Percentiles rank a stretch among this genome's conserved stretches.
phyloP scores from a whole-genome alignment of 2,329 filamentous ascomycete species.

The Ophidiomyces ophidiicola region DNA sequence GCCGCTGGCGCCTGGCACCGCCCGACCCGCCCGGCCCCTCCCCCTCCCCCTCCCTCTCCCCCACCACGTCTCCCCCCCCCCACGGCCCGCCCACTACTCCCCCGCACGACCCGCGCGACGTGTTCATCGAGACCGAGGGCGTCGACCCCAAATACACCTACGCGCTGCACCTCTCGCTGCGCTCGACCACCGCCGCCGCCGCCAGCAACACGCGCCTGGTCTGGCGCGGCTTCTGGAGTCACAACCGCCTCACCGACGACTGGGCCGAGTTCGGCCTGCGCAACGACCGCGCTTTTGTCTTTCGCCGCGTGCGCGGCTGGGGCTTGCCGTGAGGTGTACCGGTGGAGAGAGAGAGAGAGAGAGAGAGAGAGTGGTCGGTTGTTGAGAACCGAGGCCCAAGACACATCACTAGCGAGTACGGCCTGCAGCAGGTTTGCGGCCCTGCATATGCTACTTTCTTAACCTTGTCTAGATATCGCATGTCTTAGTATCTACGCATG shows the following conservation, averaged over 20 bases:
- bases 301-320: constrained; percentile 50
- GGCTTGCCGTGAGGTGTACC: too few relatives aligned
- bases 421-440: too few relatives aligned
- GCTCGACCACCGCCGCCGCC: constrained; percentile 33
- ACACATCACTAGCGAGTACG: too few relatives aligned
- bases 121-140: constrained; percentile 80
- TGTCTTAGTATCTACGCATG: too few relatives aligned
- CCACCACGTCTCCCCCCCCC: constrained; percentile 17
- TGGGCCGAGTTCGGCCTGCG: constrained; percentile 66
- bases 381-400: too few relatives aligned
- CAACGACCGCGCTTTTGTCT: constrained; percentile 51
- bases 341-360: too few relatives aligned
- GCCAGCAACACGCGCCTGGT: constrained; percentile 70
- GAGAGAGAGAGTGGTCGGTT: not conserved
- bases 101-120: constrained; percentile 42
- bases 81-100: constrained; percentile 15
- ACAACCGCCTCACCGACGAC: constrained; percentile 79
- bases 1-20: constrained; percentile 58
- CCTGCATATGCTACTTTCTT: too few relatives aligned
- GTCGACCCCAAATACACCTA: constrained; percentile 68
- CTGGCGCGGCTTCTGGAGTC: constrained; percentile 87
- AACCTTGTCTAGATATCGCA: too few relatives aligned
- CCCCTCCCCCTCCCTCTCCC: constrained; percentile 18
- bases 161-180: constrained; percentile 63
- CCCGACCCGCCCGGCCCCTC: not conserved